Evolutionary conservation across 2,329 filamentous ascomycete species (phyloP).

Genomic region (Fusarium clavum): DNA sequence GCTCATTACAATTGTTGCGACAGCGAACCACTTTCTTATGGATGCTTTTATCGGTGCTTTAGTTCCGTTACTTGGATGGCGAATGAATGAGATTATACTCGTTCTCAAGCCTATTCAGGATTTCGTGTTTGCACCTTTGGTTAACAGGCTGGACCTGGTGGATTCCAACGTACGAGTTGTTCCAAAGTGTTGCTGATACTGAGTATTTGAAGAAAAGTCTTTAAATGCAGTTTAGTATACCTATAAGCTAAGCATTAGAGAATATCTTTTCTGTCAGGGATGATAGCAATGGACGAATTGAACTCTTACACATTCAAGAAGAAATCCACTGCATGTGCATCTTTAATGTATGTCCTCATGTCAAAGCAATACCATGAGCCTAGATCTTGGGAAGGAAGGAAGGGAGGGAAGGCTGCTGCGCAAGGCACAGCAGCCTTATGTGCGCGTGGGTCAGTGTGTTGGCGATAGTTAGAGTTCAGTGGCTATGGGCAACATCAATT

Average conservation of each 20-base stretch:
- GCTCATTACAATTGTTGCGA: conserved; percentile 55
- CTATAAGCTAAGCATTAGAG: neutral
- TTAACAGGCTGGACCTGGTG: conserved; percentile 43
- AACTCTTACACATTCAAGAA: neutral
- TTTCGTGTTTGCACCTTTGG: conserved; percentile 42
- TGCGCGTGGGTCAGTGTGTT: too few species aligned
- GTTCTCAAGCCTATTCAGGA: conserved; percentile 47
- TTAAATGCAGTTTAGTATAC: neutral
- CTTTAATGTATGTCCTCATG: neutral
- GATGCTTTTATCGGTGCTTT: conserved; percentile 52
- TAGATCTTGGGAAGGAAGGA: too few species aligned
- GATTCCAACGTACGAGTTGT: conserved; percentile 24
- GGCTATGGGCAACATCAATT: too few species aligned
- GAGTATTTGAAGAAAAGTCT: neutral
- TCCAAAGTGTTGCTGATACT: conserved; percentile 31
- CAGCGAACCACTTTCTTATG: conserved; percentile 55
- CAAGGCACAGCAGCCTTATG: too few species aligned
- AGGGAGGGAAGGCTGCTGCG: too few species aligned
- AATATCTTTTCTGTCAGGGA: neutral
- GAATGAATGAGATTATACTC: conserved; percentile 45
- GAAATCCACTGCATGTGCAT: neutral
- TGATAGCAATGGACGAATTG: neutral
- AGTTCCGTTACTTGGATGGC: conserved; percentile 52
- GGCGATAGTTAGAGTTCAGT: too few species aligned
- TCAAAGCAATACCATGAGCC: neutral